Percentiles rank a stretch among this genome's conserved stretches.
phyloP scores from a whole-genome alignment of 2,329 filamentous ascomycete genomes.

The Sporothrix luriei region DNA sequence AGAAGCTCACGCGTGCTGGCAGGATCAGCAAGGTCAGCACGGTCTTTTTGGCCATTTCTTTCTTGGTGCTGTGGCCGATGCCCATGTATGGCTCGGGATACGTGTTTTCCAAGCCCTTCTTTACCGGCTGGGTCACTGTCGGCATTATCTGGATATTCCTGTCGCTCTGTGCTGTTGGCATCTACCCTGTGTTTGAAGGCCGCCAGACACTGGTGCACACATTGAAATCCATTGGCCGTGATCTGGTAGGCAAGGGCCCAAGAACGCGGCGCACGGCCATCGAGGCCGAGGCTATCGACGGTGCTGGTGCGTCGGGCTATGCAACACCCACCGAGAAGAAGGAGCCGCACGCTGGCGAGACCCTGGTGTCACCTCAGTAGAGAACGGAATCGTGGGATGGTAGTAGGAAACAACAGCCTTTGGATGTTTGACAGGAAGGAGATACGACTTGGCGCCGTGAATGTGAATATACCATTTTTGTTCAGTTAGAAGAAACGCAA shows the following conservation, averaged over 20 bases:
- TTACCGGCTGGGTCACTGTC: slow-evolving; percentile 77
- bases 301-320: slow-evolving; percentile 31
- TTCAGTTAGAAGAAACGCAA: background rate
- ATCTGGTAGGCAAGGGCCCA: slow-evolving; percentile 54
- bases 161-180: slow-evolving; percentile 69
- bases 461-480: slow-evolving; percentile 17
- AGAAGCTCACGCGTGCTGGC: slow-evolving; percentile 41
- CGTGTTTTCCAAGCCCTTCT: slow-evolving; percentile 79
- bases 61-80: slow-evolving; percentile 88
- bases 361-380: background rate
- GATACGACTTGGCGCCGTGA: background rate
- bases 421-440: background rate
- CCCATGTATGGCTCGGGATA: slow-evolving; percentile 84
- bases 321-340: slow-evolving; percentile 36
- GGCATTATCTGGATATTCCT: slow-evolving; percentile 81
- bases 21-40: slow-evolving; percentile 44
- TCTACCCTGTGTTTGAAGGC: slow-evolving; percentile 83
- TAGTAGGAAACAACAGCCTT: background rate
- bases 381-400: background rate
- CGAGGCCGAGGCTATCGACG: slow-evolving; percentile 30
- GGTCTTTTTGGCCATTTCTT: slow-evolving; percentile 51
- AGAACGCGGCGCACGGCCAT: slow-evolving; percentile 34
- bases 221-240: slow-evolving; percentile 61
- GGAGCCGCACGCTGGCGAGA: slow-evolving; percentile 21
- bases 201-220: slow-evolving; percentile 66